A percentile compares a stretch with the other conserved stretches of the same genome.
These are phyloP conservation scores for Mycena filopes DNA, from an alignment of 768 basidiomycete species.

Conservation along the genomic window DNA sequence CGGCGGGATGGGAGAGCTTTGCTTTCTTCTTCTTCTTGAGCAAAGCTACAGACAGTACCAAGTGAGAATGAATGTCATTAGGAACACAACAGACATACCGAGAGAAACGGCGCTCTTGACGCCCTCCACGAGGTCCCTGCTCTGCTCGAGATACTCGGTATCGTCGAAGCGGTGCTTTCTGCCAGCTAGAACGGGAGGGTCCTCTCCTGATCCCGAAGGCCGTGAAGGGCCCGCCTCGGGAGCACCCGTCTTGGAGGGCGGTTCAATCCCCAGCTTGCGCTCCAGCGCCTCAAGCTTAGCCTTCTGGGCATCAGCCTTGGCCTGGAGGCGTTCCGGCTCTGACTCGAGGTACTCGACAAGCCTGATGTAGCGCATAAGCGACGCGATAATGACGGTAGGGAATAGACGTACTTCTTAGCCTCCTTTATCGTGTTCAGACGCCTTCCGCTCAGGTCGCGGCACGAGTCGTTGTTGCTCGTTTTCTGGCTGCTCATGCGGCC, in stretches of 20 bases:
- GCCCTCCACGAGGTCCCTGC: conserved; percentile 87
- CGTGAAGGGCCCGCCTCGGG: conserved; percentile 47
- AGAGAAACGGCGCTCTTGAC: conserved; percentile 91
- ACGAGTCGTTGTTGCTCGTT: conserved; percentile 94
- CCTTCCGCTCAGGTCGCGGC: conserved; percentile 90
- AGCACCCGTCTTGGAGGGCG: conserved; percentile 44
- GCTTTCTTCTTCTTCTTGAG: conserved; percentile 83
- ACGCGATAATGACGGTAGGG: neutral
- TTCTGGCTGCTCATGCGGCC: conserved; percentile 98
- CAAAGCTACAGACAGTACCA: conserved; percentile 57
- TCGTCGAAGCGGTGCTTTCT: conserved; percentile 94
- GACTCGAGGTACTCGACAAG: conserved; percentile 87
- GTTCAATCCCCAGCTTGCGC: conserved; percentile 80
- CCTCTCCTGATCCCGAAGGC: conserved; percentile 40
- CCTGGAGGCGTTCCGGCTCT: conserved; percentile 84
- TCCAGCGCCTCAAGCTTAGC: conserved; percentile 89
- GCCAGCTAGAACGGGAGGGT: conserved; percentile 64
- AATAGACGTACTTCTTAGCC: conserved; percentile 82
- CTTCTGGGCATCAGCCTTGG: conserved; percentile 79
- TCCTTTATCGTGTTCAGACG: conserved; percentile 95
- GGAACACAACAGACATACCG: conserved; percentile 58
- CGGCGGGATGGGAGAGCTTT: conserved; percentile 53
- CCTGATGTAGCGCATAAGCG: conserved; percentile 48
- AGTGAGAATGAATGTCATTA: conserved; percentile 17
- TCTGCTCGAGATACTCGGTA: conserved; percentile 91